These are phyloP conservation scores for Macrocybe sp. DNA, from an alignment of 1,284 basidiomycete genomes.

Conservation along the genomic window DNA sequence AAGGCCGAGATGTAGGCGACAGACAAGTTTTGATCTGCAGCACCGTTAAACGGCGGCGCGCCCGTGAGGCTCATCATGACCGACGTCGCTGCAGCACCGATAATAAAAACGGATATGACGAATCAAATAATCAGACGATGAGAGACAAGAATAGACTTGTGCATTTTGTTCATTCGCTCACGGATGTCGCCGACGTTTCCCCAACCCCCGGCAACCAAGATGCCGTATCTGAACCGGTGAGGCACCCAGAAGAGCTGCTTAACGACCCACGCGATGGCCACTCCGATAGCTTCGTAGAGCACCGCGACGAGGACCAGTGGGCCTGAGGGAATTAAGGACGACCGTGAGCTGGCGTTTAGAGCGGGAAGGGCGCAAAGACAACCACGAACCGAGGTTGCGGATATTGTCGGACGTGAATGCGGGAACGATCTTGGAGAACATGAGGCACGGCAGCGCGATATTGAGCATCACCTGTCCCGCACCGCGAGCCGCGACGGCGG, in stretches of 20 bases:
- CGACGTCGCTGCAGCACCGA: slow-evolving; percentile 50
- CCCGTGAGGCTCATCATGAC: slow-evolving; percentile 35
- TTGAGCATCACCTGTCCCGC: slow-evolving; percentile 63
- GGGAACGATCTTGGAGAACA: slow-evolving; percentile 77
- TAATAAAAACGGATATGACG: neutral
- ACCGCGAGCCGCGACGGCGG: slow-evolving; percentile 51
- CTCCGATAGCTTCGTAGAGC: slow-evolving; percentile 49
- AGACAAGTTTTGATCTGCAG: slow-evolving; percentile 40
- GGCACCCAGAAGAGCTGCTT: slow-evolving; percentile 75
- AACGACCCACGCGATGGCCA: slow-evolving; percentile 50
- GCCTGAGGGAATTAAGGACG: slow-evolving; percentile 44
- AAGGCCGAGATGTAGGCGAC: slow-evolving; percentile 59
- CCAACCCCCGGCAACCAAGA: slow-evolving; percentile 63
- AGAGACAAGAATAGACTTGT: slow-evolving; percentile 12
- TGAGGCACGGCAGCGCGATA: slow-evolving; percentile 61
- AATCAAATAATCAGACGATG: neutral
- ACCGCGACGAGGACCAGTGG: slow-evolving; percentile 46
- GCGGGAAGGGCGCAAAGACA: neutral
- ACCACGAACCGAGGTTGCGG: slow-evolving; percentile 46
- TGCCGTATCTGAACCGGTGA: slow-evolving; percentile 60
- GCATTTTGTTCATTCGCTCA: slow-evolving; percentile 27
- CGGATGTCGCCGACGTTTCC: slow-evolving; percentile 64
- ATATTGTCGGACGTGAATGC: slow-evolving; percentile 68
- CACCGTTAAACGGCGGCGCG: slow-evolving; percentile 30
- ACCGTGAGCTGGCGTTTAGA: slow-evolving; percentile 7